Conservation (phyloP, 257 asterid species). For the Petunia axillaris region DNA sequence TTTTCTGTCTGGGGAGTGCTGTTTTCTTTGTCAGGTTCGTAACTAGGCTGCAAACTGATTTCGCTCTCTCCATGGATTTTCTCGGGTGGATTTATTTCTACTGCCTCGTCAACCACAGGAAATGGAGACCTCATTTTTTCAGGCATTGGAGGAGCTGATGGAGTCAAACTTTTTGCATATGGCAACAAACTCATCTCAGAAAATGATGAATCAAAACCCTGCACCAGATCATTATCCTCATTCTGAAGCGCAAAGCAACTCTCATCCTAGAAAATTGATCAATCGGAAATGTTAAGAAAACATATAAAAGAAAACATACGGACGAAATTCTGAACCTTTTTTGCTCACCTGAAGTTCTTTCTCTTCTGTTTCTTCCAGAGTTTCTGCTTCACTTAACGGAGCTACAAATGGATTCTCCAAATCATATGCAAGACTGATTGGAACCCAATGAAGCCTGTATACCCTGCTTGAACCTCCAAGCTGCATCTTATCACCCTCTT, state of each 20-base stretch:
- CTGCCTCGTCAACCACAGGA: conserved; percentile 32
- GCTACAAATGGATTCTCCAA: conserved; percentile 61
- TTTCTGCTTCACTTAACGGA: conserved; percentile 40
- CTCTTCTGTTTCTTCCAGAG: conserved; percentile 41
- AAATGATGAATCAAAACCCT: conserved; percentile 42
- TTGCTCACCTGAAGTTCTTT: conserved; percentile 39
- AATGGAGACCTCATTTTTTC: conserved; percentile 35
- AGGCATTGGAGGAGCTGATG: conserved; percentile 40
- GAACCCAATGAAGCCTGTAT: conserved; percentile 83
- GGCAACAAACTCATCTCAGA: conserved; percentile 40
- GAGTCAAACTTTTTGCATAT: conserved; percentile 32
- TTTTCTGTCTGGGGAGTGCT: conserved; percentile 32
- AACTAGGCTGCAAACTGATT: background rate
- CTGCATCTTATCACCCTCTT: conserved; percentile 68
- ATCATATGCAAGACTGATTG: conserved; percentile 72
- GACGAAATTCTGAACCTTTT: no score
- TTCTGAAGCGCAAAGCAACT: conserved; percentile 26
- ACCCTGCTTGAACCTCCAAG: conserved; percentile 82
- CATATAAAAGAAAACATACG: conserved; percentile 18
- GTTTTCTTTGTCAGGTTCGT: conserved; percentile 11
- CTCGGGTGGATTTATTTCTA: background rate
- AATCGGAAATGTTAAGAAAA: conserved; percentile 23
- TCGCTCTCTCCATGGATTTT: background rate
- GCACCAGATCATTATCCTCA: conserved; percentile 39
- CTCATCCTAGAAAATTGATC: conserved; percentile 49